Conservation (phyloP, 1,284 basidiomycete species). For the Ustilago cynodontis region DNA sequence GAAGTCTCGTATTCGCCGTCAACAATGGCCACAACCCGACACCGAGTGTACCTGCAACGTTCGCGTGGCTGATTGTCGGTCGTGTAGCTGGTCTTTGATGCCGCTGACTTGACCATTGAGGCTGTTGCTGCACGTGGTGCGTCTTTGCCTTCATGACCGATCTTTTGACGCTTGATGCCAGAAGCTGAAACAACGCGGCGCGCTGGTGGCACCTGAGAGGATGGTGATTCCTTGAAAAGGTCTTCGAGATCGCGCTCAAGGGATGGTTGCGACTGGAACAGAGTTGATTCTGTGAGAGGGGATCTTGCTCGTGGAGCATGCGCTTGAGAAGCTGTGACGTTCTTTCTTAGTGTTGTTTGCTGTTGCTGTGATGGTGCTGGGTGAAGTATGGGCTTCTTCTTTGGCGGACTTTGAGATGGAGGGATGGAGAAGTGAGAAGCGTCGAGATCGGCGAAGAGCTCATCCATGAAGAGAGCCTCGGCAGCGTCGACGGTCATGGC, state of each 20-base stretch:
- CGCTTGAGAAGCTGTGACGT: not conserved
- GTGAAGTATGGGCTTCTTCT: slow-evolving; percentile 8
- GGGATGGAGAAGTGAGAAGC: slow-evolving; percentile 44
- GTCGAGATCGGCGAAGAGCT: slow-evolving; percentile 51
- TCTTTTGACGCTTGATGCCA: slow-evolving; percentile 31
- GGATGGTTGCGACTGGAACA: slow-evolving; percentile 24
- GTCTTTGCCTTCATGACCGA: slow-evolving; percentile 1
- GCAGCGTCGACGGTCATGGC: slow-evolving; percentile 41
- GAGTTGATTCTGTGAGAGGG: slow-evolving; percentile 22
- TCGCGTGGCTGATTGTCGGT: not conserved
- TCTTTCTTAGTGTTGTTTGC: not conserved
- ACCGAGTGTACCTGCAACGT: slow-evolving; percentile 31
- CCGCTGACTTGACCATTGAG: not conserved
- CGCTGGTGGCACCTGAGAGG: not conserved
- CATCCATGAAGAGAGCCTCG: slow-evolving; percentile 48
- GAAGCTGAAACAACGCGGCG: slow-evolving; percentile 27
- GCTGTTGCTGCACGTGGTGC: not conserved
- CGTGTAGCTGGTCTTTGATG: not conserved
- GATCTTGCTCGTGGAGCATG: slow-evolving; percentile 8
- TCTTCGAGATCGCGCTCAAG: slow-evolving; percentile 29
- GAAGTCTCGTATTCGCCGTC: slow-evolving; percentile 25
- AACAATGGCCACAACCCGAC: slow-evolving; percentile 27
- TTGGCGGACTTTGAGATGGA: slow-evolving; percentile 48
- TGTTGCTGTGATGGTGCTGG: slow-evolving; percentile 8
- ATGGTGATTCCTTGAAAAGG: slow-evolving; percentile 10